Base-by-base conservation (phyloP, 2,329 filamentous ascomycete genomes). In the Tolypocladium tropicale region DNA sequence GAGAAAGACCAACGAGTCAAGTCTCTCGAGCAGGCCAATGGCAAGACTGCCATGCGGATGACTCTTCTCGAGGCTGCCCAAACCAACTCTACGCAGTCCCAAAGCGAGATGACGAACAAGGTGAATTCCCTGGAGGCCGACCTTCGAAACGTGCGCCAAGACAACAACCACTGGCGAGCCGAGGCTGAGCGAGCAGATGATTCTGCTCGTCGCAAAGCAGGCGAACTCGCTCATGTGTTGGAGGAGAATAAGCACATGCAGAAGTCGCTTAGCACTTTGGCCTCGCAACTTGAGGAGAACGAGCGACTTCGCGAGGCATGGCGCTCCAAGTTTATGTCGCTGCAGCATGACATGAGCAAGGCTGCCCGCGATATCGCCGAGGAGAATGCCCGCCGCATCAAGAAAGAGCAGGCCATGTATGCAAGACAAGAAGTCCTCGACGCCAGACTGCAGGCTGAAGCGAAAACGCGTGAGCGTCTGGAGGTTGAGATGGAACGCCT, bases 341-440 rank as follows among this genome's bases (percentile, higher is more conserved):
- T 99, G 41, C 92, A 97, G 71, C 83, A 90, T 60, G 90, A 96
- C 63, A 93, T 97, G 86, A 82, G 85, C 34, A 78, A 78, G 56
- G 89, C 90, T 52, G 86, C 89, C 54, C 83, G 84, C 51, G 87
- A 95, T 59, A 84, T 96, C 59, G 85, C 88, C 25, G 84, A 89
- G 64, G 92, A 97, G 67, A 93, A 92, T 67, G 84, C 87, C 33
- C 79, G 82, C 37, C 92, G 88, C 73, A 83, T 84, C 64, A 88
- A 88, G 72, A 87, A 87, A 68, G 89, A 95, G 67, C 84, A 89
- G 62, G 85, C 90, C 57, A 82, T 89, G 61, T 77, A 91, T 61
- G 90, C 89, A 59, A 78, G 90, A 60, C 89, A 90, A 62, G 87
- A 93, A 65, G 85, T 90, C 41, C 80, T 95, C 28, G 89, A 92